Percentiles rank a stretch among this genome's conserved stretches.
phyloP scores from a whole-genome alignment of 2,329 filamentous ascomycete species.

The Thermothelomyces thermophilus region DNA sequence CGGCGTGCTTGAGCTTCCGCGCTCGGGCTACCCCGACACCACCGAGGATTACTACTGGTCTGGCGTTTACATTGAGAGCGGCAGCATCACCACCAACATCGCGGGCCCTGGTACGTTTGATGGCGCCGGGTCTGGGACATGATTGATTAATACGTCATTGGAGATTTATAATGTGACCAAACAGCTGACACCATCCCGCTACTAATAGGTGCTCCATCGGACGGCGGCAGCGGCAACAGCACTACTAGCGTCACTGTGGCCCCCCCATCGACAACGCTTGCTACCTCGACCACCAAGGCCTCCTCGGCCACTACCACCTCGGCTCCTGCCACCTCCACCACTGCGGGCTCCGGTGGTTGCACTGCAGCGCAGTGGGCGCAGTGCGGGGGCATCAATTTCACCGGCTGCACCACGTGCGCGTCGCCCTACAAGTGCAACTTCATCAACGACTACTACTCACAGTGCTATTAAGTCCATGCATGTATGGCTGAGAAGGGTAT shows the following conservation, averaged over 20 bases:
- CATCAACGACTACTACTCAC: constrained; percentile 22
- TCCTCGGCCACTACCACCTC: constrained; percentile 14
- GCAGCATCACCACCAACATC: constrained; percentile 29
- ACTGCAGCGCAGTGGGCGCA: constrained; percentile 23
- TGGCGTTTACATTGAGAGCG: constrained; percentile 64
- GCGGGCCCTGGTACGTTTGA: constrained; percentile 23
- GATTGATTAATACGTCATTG: too few species aligned
- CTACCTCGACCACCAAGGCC: constrained; percentile 16
- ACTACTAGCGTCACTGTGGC: constrained; percentile 9
- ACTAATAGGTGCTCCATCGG: constrained; percentile 13
- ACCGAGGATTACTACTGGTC: constrained; percentile 66
- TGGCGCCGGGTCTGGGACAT: too few species aligned
- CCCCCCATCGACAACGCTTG: constrained; percentile 14
- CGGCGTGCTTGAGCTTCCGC: constrained; percentile 60
- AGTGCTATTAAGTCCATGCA: constrained; percentile 3
- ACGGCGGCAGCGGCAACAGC: constrained; percentile 11
- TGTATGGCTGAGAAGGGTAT: neutral
- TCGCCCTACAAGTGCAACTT: constrained; percentile 25
- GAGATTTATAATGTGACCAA: too few species aligned
- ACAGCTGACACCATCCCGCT: neutral
- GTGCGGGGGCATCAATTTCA: constrained; percentile 25
- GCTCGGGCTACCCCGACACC: constrained; percentile 45
- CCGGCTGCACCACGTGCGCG: constrained; percentile 26
- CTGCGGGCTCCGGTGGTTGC: constrained; percentile 14
- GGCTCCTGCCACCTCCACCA: constrained; percentile 13